Percentiles rank a stretch among this genome's conserved stretches.
phyloP scores from a whole-genome alignment of 2,329 filamentous ascomycete genomes.

The Aspergillus latus region DNA sequence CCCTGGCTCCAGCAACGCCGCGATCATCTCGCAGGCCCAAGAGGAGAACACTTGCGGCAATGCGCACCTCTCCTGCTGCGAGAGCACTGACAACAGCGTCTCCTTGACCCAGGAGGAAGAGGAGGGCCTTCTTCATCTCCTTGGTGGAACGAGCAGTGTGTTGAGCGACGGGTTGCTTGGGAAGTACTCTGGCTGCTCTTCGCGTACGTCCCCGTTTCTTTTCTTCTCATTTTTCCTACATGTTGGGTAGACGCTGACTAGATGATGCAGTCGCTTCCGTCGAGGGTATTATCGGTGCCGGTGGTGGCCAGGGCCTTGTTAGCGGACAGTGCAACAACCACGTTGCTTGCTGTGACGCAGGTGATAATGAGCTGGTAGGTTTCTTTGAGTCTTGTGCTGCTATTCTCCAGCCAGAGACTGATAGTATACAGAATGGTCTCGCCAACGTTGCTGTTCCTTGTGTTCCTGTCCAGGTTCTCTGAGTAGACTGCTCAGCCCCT shows the following conservation, averaged over 20 bases:
- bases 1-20: background rate
- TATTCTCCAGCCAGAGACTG: background rate
- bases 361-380: background rate
- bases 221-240: background rate
- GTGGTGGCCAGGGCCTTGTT: background rate
- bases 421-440: background rate
- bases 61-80: slow-evolving; percentile 13
- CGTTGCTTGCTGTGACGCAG: slow-evolving; percentile 17
- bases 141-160: background rate
- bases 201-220: background rate
- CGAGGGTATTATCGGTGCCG: background rate
- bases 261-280: background rate
- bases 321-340: slow-evolving; percentile 10
- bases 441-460: slow-evolving; percentile 2
- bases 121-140: background rate
- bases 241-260: no score
- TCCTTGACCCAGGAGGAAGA: background rate
- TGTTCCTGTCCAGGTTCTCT: background rate
- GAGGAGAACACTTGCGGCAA: slow-evolving; percentile 7
- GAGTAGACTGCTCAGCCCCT: background rate
- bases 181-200: slow-evolving; percentile 8
- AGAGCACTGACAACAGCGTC: background rate
- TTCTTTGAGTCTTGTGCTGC: no score
- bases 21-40: background rate
- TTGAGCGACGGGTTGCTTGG: background rate